Evolutionary conservation across 208 protist species (phyloP), one percentile per base, ranked within the genome.

Genomic region (Trypanosoma lewisi): DNA sequence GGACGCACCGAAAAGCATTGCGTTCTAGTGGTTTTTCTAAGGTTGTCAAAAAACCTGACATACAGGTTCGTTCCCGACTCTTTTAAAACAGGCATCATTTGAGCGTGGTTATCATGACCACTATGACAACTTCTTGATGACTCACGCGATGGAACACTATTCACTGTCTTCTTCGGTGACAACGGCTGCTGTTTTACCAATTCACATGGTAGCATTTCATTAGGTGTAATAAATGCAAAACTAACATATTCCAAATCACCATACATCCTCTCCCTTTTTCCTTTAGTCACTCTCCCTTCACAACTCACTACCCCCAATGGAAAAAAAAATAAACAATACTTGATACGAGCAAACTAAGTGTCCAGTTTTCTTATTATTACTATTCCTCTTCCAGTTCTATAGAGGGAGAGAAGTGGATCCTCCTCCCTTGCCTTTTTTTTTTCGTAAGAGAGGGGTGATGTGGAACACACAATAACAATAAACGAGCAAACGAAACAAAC

Each of bases 21-120:
- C n/a, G 55, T 58, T n/a, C 54, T 61, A 14, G 64, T 51, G 2
- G 33, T 23, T n/a, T 70, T 70, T 58, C 55, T 37, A 55, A 70
- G 44, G 37, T 53, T 55, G 39, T 70, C 52, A 39, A 70, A 63
- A 63, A 70, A 70, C 33, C 33, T 61, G 5, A 70, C 45, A 48
- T 34, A 41, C 27, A 70, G 45, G 14, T 36, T 52, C 17, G 16
- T 25, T 39, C 47, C 64, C 7, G 5, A 28, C 2, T 52, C 41
- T 37, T 39, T 56, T 50, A 51, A 21, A 55, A 45, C 14, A 48
- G 44, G 47, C 19, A 33, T 47, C 17, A 31, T 6, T 41, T 65
- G 25, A n/a, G 11, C 14, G 6, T 5, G 39, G 19, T 21, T 30
- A 4, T 51, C 12, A 12, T 51, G 2, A 30, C 4, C n/a, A 56